Conservation (phyloP, 495 filamentous ascomycete genomes). For the Neurospora cerealis region DNA sequence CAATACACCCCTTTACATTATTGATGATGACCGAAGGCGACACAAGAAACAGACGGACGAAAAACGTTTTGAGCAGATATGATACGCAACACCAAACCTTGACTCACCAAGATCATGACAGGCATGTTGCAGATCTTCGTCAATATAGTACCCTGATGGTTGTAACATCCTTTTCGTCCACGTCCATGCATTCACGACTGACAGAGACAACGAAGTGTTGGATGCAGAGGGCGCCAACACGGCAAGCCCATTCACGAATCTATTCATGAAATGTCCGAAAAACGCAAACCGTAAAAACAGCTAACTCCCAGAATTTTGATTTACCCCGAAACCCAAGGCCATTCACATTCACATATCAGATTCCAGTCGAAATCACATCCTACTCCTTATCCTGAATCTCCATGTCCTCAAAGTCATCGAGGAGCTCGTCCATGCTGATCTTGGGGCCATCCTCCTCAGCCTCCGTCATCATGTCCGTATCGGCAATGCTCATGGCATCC, state of each 20-base stretch:
- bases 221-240: not conserved
- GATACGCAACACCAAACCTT: too few relatives aligned
- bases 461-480: constrained; percentile 57
- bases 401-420: constrained; percentile 84
- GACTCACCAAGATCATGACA: too few relatives aligned
- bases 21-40: too few relatives aligned
- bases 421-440: constrained; percentile 72
- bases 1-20: too few relatives aligned
- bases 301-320: not conserved
- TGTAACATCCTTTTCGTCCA: too few relatives aligned
- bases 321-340: not conserved
- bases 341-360: not conserved
- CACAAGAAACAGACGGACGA: too few relatives aligned
- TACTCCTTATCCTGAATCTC: constrained; percentile 45
- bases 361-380: not conserved
- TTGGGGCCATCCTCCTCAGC: constrained; percentile 63
- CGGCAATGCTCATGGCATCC: constrained; percentile 50
- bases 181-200: not conserved
- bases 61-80: too few relatives aligned
- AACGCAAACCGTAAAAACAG: not conserved
- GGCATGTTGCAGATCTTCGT: too few relatives aligned
- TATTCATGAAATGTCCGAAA: not conserved
- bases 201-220: not conserved
- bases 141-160: too few relatives aligned
- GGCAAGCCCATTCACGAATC: not conserved